Base-by-base conservation (phyloP, 2,329 filamentous ascomycete species). In the Scedosporium apiospermum region DNA sequence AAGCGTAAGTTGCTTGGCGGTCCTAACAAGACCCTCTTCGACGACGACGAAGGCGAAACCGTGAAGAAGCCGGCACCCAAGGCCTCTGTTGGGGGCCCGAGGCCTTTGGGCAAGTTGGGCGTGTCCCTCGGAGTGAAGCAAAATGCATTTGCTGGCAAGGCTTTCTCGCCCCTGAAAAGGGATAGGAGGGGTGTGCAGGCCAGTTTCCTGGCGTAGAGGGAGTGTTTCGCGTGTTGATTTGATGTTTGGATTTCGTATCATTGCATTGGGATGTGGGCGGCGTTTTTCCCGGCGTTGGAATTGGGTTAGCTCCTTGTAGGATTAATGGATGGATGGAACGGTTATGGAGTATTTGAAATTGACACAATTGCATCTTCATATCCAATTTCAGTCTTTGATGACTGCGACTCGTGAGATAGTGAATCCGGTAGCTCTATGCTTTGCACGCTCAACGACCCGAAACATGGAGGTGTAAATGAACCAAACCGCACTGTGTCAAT, bases 111-210 rank as follows among this genome's bases (percentile, higher is more conserved):
- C 9, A 76, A 77, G 66, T 72, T 21, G 49, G 58, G 34, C 26
- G 51, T 41, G 5, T n/a, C 41, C 23, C 58, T 51, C 16, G 51
- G 46, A n/a, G 57, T 44, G 55, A 30, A 57, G 49, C 63, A 63
- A 41, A 62, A 62, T 14, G 64, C 60, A 4, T 59, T 63, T 38
- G 63, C 30, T 30, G 57, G 57, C 6, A 58, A 49, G 58, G 18
- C 46, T 3, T 91, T 92, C 71, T 91, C 88, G 18, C 89, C 89
- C 6, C 74, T 92, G 64, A 92, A 92, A 76, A 82, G 83, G 70
- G 85, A 91, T 60, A 81, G 82, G 63, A 83, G 86, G 65, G 84
- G 85, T 38, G 80, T 83, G 3, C 78, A 80, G 64, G 84, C 85
- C 62, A 88, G 85, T 68, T 88, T 88, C 67, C 71, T 86, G 64